Evolutionary conservation across 2,329 filamentous ascomycete species (phyloP), one percentile per base, ranked within the genome.

Genomic region (Biscogniauxia mediterranea): DNA sequence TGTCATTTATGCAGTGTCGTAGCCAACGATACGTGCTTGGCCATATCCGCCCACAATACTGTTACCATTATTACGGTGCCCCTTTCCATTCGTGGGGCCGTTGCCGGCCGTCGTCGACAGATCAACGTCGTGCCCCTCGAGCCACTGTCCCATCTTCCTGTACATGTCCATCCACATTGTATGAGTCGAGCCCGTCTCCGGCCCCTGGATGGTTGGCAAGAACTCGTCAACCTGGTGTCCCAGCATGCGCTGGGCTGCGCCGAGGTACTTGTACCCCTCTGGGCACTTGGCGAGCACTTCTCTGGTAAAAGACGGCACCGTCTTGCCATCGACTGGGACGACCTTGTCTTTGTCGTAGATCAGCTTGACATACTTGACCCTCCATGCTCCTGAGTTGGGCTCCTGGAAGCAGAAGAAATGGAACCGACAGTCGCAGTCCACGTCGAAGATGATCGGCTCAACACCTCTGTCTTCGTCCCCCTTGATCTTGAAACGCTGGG

Each of bases 331-430:
- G 46, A 78, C 76, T 3, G 80, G 74, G 2, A 81, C 74, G 28
- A 82, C 69, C 72, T 80, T 81, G 73, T 82, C 80, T 71, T 81
- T 81, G 63, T 81, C 80, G 68, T 81, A 80, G 64, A 81, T 75
- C 56, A 81, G 73, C 73, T 81, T 81, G 71, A 80, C 78, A 63
- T 77, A 80, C 55, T 74, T 73, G 54, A 78, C 72, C 66, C 76
- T 77, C 79, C 79, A 81, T 20, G 64, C 68, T 1, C 63, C 62
- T 21, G 50, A 54, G 8, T 61, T 55, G 19, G 60, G 26, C 56
- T 73, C 61, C 63, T 74, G 72, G 60, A 76, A 70, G 68, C 75
- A 79, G 68, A 82, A 82, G 73, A 81, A 81, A 62, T 81, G 73
- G 71, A 82, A 82, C 23, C 78, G 78, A 64, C 76, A 79, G 71